Conservation (phyloP, 2,329 filamentous ascomycete species). For the Fusarium sp. region DNA sequence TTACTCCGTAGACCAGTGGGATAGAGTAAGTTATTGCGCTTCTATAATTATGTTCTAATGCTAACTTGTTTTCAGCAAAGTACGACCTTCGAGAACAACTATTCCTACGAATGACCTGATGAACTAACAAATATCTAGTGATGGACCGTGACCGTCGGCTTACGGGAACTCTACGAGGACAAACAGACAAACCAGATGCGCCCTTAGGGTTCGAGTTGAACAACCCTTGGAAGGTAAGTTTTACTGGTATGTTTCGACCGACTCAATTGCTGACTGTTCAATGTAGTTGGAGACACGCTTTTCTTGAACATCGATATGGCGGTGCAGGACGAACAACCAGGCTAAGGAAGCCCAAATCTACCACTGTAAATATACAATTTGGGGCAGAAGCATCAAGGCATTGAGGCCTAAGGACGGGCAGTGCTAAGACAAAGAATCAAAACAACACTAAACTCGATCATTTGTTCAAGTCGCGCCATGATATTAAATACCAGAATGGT, state of each 20-base stretch:
- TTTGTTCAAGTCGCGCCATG: background rate
- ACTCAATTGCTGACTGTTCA: conserved; percentile 3
- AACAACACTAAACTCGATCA: conserved; percentile 14
- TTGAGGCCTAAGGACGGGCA: conserved; percentile 10
- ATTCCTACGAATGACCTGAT: background rate
- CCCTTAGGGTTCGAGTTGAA: conserved; percentile 72
- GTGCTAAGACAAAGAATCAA: conserved; percentile 36
- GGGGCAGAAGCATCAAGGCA: conserved; percentile 16
- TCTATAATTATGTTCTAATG: conserved; percentile 6
- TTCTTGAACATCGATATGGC: conserved; percentile 52
- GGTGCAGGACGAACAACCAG: conserved; percentile 23
- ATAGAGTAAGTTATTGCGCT: conserved; percentile 62
- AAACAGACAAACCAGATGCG: conserved; percentile 67
- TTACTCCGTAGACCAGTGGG: conserved; percentile 73
- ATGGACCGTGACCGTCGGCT: conserved; percentile 74
- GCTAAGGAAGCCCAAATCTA: conserved; percentile 21
- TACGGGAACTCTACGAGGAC: conserved; percentile 70
- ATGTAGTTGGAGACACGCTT: conserved; percentile 67
- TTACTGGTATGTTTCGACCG: background rate
- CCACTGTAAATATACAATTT: conserved; percentile 44
- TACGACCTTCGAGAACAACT: conserved; percentile 51
- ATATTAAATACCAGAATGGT: background rate
- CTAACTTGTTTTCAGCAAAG: conserved; percentile 66
- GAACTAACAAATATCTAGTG: conserved; percentile 60
- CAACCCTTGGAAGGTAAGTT: conserved; percentile 73